These are phyloP conservation scores for Pyrenophora graminea DNA, from an alignment of 2,329 filamentous ascomycete genomes.

Conservation along the genomic window DNA sequence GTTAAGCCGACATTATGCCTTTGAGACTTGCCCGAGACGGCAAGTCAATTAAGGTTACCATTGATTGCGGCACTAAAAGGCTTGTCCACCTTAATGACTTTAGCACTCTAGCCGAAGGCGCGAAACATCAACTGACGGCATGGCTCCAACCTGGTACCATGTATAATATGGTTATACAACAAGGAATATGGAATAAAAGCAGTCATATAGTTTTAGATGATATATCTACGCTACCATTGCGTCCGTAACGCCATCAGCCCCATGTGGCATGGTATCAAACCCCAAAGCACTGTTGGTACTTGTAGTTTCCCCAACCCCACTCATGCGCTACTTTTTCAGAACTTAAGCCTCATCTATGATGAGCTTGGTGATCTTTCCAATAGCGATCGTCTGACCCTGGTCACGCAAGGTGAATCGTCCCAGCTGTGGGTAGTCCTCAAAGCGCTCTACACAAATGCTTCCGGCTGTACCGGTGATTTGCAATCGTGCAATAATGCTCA, in stretches of 20 bases:
- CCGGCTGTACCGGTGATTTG: constrained; percentile 85
- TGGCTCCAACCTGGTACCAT: no score
- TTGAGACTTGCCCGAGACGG: constrained; percentile 18
- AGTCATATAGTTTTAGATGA: constrained; percentile 13
- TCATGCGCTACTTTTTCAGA: neutral
- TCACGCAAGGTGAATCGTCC: constrained; percentile 41
- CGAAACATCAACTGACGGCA: no score
- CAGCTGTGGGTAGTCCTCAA: constrained; percentile 88
- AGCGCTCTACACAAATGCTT: constrained; percentile 88
- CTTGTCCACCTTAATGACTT: constrained; percentile 23
- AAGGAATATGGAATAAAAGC: neutral
- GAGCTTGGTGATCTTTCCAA: constrained; percentile 97
- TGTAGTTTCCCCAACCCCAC: neutral
- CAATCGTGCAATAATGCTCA: constrained; percentile 89
- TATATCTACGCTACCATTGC: constrained; percentile 3
- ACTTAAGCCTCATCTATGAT: constrained; percentile 50
- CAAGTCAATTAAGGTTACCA: constrained; percentile 33
- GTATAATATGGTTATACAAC: no score
- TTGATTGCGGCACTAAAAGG: constrained; percentile 42
- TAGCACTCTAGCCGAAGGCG: no score
- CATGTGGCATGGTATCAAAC: neutral
- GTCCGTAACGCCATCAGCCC: constrained; percentile 2
- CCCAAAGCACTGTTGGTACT: neutral
- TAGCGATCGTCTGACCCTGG: constrained; percentile 97
- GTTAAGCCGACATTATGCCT: neutral